These are phyloP conservation scores for Ophiostoma novo-ulmi DNA, from an alignment of 2,329 filamentous ascomycete species.

Conservation along the genomic window DNA sequence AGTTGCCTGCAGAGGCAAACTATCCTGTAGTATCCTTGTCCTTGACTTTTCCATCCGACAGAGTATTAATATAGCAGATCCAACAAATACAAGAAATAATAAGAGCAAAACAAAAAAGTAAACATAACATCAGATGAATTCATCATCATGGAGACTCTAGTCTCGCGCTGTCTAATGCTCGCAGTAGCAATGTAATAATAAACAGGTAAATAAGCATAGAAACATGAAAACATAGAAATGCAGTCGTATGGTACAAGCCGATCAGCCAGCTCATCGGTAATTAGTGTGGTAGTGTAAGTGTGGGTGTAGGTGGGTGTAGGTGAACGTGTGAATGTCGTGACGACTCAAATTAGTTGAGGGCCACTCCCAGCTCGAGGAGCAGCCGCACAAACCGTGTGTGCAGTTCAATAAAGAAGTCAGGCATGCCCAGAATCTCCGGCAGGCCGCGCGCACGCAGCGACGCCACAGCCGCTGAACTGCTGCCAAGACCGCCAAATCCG, in stretches of 20 bases:
- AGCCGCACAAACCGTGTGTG: slow-evolving; percentile 60
- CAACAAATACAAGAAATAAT: neutral
- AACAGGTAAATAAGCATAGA: neutral
- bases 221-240: neutral
- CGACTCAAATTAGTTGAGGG: slow-evolving; percentile 36
- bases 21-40: neutral
- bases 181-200: neutral
- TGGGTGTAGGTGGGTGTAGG: neutral
- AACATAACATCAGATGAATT: neutral
- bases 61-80: neutral
- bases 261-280: slow-evolving; percentile 12
- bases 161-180: neutral
- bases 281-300: neutral
- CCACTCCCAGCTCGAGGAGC: slow-evolving; percentile 54
- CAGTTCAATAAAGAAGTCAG: slow-evolving; percentile 64
- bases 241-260: neutral
- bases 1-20: neutral
- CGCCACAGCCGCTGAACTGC: slow-evolving; percentile 45
- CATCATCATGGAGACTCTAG: neutral
- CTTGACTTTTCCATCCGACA: neutral
- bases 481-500: slow-evolving; percentile 42
- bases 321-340: too few relatives aligned
- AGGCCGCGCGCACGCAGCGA: slow-evolving; percentile 56
- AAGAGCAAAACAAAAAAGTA: neutral
- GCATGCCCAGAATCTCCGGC: slow-evolving; percentile 60